Evolutionary conservation across 192 early-diverging fungal species (phyloP), one percentile per base, ranked within the genome.

Genomic region (Coemansia biformis): DNA sequence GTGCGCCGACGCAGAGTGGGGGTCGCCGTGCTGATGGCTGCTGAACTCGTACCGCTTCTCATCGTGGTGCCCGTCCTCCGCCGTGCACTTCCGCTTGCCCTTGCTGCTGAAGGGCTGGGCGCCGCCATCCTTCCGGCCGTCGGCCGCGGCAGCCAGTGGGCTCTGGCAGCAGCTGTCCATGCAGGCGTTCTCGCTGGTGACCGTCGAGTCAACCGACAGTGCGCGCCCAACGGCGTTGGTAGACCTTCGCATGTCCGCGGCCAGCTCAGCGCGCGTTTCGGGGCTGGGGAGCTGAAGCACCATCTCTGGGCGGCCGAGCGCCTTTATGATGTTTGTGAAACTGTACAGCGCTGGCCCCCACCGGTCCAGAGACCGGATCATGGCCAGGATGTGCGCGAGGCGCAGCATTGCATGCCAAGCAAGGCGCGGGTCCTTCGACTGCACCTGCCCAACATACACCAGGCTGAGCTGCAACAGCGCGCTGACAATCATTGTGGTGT

Each of bases 321-420:
- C 70, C 54, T 74, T 74, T 34, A 74, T 54, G n/a, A 74, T 74
- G 39, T 74, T 74, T 37, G 70, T 74, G 36, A 74, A 74, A 21
- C 66, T 74, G 28, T 74, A 74, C 47, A 74, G 44, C 32, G 70
- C 70, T 6, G 70, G 70, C 8, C 63, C 70, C 70, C 70, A 74
- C 18, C 70, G 48, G 14, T 74, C 70, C 21, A 74, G 59, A 39
- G 70, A 74, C 12, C 70, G 62, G 32, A 74, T 58, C 63, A 74
- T 66, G 29, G 43, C 57, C 54, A 74, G 54, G 21, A 74, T 62
- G 21, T 62, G 70, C n/a, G 70, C 63, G 14, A 74, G 51, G 3
- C 63, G 62, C 30, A 74, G 63, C 70, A 74, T 74, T 10, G 70
- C 70, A 32, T 38, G 18, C 70, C 70, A 74, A 13, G 70, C 70